phyloP scores from a whole-genome alignment of 768 basidiomycete genomes.

The Austroboletus eburneus region DNA sequence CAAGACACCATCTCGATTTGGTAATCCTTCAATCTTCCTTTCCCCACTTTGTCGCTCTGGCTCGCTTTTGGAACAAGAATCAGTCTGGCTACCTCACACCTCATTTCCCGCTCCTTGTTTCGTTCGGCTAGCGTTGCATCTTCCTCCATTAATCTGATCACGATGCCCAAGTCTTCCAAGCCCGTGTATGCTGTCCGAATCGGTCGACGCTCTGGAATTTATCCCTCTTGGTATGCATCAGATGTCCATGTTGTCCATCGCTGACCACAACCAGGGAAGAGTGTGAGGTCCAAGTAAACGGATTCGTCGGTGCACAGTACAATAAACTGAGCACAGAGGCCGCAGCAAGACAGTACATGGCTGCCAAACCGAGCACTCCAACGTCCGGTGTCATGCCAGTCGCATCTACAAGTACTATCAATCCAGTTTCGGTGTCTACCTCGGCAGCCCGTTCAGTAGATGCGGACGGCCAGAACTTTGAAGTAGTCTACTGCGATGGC shows the following conservation, averaged over 20 bases:
- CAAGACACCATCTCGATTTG: slow-evolving; percentile 18
- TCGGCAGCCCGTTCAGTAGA: slow-evolving; percentile 3
- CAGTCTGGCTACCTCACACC: background rate
- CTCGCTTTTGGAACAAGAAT: slow-evolving; percentile 17
- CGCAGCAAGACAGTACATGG: slow-evolving; percentile 59
- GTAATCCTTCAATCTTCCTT: slow-evolving; percentile 3
- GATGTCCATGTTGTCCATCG: slow-evolving; percentile 26
- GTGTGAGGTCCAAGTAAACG: slow-evolving; percentile 63
- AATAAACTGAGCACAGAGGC: slow-evolving; percentile 59
- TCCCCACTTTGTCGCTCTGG: slow-evolving; percentile 6
- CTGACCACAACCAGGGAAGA: slow-evolving; percentile 53
- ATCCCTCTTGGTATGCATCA: slow-evolving; percentile 57
- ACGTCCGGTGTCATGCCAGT: slow-evolving; percentile 16
- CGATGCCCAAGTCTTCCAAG: slow-evolving; percentile 40
- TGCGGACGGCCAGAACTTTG: slow-evolving; percentile 28
- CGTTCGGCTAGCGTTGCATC: background rate
- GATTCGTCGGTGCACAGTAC: slow-evolving; percentile 55
- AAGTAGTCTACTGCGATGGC: slow-evolving; percentile 82
- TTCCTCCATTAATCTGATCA: background rate
- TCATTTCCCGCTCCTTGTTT: background rate
- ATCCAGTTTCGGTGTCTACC: background rate
- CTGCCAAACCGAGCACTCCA: slow-evolving; percentile 25
- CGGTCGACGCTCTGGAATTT: slow-evolving; percentile 67
- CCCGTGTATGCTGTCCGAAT: slow-evolving; percentile 64
- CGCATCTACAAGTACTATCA: background rate